These are phyloP conservation scores for Lagenaria siceraria DNA, from an alignment of 306 rosid species.

Conservation along the genomic window DNA sequence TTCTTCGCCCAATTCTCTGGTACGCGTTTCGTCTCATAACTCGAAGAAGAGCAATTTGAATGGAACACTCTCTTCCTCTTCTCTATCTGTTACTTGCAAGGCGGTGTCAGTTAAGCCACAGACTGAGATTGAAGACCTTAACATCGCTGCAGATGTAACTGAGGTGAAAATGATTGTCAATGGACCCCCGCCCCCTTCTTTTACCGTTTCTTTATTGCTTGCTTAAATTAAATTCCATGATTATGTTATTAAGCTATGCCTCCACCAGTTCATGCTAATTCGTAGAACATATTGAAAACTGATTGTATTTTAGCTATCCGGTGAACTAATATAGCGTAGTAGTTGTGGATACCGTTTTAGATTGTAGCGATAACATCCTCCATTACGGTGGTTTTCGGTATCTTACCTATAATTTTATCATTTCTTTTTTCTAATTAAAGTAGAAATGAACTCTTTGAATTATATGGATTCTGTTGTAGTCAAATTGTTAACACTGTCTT, in stretches of 20 bases:
- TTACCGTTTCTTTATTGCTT: background rate
- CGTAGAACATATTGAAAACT: too few species aligned
- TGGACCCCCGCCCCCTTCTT: background rate
- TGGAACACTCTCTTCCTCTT: constrained; percentile 10
- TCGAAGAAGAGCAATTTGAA: constrained; percentile 1
- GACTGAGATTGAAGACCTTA: constrained; percentile 64
- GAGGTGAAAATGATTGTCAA: constrained; percentile 7
- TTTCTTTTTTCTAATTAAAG: background rate
- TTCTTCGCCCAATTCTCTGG: constrained; percentile 14
- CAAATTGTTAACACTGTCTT: too few species aligned
- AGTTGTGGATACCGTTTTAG: background rate
- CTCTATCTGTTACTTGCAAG: constrained; percentile 43
- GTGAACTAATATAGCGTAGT: too few species aligned
- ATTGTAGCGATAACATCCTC: background rate
- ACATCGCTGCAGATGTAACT: constrained; percentile 80
- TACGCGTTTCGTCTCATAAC: constrained; percentile 11
- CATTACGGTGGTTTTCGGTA: background rate
- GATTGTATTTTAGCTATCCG: too few species aligned
- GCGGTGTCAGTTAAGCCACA: constrained; percentile 47
- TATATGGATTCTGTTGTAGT: background rate
- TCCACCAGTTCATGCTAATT: background rate
- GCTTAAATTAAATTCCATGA: background rate
- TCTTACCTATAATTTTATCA: background rate
- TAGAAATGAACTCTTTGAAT: background rate
- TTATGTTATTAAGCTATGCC: background rate